Base-by-base conservation (phyloP, 306 rosid species). In the Potentilla sterilis region DNA sequence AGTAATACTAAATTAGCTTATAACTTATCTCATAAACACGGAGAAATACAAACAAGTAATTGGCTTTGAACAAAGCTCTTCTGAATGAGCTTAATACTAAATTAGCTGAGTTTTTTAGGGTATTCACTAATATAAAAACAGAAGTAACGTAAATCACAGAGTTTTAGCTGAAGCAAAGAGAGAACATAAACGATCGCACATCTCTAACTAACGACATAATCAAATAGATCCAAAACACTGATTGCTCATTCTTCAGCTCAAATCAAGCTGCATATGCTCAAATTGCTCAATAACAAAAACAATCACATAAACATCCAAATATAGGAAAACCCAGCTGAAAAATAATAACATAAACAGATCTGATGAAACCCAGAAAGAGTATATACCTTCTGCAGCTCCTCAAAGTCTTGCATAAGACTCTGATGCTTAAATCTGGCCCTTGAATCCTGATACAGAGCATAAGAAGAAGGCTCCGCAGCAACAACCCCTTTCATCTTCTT, bases 401-500 rank as follows among this genome's bases (percentile, higher is more conserved):
- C 73, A 82, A 77, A 92, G 81, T 96, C 99, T 57, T 88, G 96
- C 83, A 89, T 79, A 85, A 96, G 96, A 82, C 92, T 84, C 76
- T 87, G 92, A 77, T 92, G 99, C 81, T 92, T 92, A 61, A 84
- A 77, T 72, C 81, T 88, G 9, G 81, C 24, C 78, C 88, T 91
- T 19, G 86, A 83, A 83, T 89, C 92, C 83, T 86, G 81, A 65
- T 43, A 83, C 52, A 37, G 82, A 63, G 80, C 88, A 57, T 70
- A 59, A 1, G 89, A 80, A 35, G 82, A 67, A 82, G 86, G 52
- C 22, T 88, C 88, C 79, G 81, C 55, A 21, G 88, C 34, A 22
- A 67, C 85, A 79, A 80, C 81, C 70, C 73, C 92, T 81, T 89
- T 96, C 91, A 87, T 89, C 90, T 89, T 96, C 97, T 86, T 92